phyloP scores from a whole-genome alignment of 345 rosid species.

The Brassica nigra region DNA sequence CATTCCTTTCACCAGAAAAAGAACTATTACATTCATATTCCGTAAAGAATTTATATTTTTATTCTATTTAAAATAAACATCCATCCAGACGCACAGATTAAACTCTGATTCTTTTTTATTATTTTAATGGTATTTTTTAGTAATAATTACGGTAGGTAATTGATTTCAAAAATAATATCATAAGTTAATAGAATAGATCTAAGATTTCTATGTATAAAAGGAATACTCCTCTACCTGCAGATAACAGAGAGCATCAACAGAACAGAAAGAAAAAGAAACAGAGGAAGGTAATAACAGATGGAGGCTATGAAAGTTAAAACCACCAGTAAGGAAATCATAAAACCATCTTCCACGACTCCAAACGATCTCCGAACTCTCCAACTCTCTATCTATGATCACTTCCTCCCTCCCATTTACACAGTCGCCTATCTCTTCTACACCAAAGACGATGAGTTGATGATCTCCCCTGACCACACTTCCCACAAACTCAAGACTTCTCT shows the following conservation, averaged over 20 bases:
- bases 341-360: conserved; percentile 28
- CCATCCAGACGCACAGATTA: too few relatives aligned
- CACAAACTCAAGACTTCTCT: conserved; percentile 44
- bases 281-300: not conserved
- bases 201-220: not conserved
- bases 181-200: too few relatives aligned
- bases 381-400: conserved; percentile 19
- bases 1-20: too few relatives aligned
- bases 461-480: conserved; percentile 16
- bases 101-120: too few relatives aligned
- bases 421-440: conserved; percentile 19
- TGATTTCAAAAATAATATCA: too few relatives aligned
- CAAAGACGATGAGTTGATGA: not conserved
- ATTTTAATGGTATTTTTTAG: too few relatives aligned
- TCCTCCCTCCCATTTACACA: conserved; percentile 3
- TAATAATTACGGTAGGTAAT: too few relatives aligned
- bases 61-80: too few relatives aligned
- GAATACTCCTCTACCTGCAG: not conserved
- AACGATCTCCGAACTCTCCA: conserved; percentile 20
- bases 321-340: conserved; percentile 19
- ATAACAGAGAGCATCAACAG: not conserved
- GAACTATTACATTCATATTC: too few relatives aligned
- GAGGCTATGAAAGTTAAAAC: conserved; percentile 18
- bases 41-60: too few relatives aligned
- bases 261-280: not conserved